phyloP scores from a whole-genome alignment of 345 rosid species.

The Aurinia saxatilis region DNA sequence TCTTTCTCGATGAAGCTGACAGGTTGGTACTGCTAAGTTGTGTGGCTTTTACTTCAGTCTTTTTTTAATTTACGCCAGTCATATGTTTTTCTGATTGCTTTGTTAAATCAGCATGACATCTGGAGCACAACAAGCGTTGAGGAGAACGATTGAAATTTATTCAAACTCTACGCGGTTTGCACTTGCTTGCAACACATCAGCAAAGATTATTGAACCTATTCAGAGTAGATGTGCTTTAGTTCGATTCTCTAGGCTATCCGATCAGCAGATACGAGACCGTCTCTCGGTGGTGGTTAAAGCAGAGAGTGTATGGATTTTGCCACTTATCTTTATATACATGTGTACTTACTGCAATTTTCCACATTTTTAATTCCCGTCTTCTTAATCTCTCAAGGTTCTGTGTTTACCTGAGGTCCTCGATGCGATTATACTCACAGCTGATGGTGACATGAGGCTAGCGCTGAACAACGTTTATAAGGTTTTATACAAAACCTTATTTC shows the following conservation, averaged over 20 bases:
- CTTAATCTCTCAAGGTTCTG: too few relatives aligned
- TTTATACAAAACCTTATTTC: background rate
- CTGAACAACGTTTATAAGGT: slow-evolving; percentile 98
- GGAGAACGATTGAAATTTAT: too few relatives aligned
- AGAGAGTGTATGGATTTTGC: slow-evolving; percentile 55
- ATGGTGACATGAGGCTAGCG: slow-evolving; percentile 99
- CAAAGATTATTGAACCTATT: too few relatives aligned
- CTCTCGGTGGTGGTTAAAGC: slow-evolving; percentile 82
- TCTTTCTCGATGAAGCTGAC: slow-evolving; percentile 95
- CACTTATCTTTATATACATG: background rate
- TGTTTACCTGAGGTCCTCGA: slow-evolving; percentile 98
- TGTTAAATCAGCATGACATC: slow-evolving; percentile 70
- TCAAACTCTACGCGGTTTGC: too few relatives aligned
- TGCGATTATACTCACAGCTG: slow-evolving; percentile 94
- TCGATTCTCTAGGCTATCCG: too few relatives aligned
- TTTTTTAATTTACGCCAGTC: too few relatives aligned
- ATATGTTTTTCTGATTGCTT: too few relatives aligned
- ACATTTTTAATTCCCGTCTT: background rate
- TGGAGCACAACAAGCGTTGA: slow-evolving; percentile 99
- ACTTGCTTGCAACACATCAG: too few relatives aligned
- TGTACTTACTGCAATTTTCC: background rate
- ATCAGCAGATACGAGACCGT: slow-evolving; percentile 85
- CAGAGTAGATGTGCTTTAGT: too few relatives aligned
- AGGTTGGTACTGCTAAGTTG: slow-evolving; percentile 39
- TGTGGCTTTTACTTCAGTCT: too few relatives aligned